Evolutionary conservation across 2,329 filamentous ascomycete genomes (phyloP).

Genomic region (Penicillium fuscoglaucum): DNA sequence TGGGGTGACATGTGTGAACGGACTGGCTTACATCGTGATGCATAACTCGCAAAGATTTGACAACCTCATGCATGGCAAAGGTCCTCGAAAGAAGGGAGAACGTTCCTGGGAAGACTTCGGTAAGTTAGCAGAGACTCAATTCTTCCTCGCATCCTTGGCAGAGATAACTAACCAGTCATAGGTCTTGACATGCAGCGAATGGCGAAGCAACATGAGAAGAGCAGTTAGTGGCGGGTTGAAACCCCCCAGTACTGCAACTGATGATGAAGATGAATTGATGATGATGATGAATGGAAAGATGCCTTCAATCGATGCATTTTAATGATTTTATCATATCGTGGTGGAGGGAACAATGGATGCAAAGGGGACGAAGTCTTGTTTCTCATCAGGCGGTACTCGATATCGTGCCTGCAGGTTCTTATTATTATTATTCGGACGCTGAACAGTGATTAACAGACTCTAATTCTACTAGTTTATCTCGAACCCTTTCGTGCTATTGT

Average conservation of each 20-base stretch:
- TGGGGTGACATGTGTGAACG: slow-evolving; percentile 70
- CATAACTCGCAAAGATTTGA: slow-evolving; percentile 80
- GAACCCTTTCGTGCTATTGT: neutral
- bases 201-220: slow-evolving; percentile 89
- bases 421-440: slow-evolving; percentile 5
- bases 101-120: slow-evolving; percentile 85
- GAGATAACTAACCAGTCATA: slow-evolving; percentile 53
- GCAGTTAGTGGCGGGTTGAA: slow-evolving; percentile 54
- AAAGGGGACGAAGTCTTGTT: neutral
- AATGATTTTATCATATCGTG: neutral
- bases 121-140: slow-evolving; percentile 52
- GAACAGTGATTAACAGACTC: neutral
- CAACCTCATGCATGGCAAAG: slow-evolving; percentile 91
- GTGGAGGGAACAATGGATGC: neutral
- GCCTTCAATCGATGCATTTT: neutral
- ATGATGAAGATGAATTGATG: neutral
- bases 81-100: slow-evolving; percentile 77
- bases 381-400: neutral
- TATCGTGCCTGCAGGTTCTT: neutral
- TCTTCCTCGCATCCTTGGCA: neutral
- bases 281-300: neutral
- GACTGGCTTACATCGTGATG: slow-evolving; percentile 82
- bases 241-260: neutral
- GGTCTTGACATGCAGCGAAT: slow-evolving; percentile 88
- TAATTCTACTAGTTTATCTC: neutral